Base-by-base conservation (phyloP, 805 yeast genomes). In the Barnettozyma populi region DNA sequence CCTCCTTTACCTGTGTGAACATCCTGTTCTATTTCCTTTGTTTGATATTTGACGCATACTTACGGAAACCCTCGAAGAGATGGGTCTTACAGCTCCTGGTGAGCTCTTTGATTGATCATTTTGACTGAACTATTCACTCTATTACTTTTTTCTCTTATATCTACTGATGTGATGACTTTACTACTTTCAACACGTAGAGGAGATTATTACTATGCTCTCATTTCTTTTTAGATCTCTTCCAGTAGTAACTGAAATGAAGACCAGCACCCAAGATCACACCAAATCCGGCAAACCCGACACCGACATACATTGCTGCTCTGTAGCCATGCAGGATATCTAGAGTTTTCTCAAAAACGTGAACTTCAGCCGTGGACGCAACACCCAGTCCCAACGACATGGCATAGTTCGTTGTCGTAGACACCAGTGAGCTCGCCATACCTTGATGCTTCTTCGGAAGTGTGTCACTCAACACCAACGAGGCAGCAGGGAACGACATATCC, bases 401-500 rank as follows among this genome's bases (percentile, higher is more conserved):
- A 60, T 86, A 86, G 61, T 82, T 86, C 11, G 82, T 79, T 55
- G 82, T 79, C 0, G 94, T 84, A 19, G 82, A 73, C 5, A 84
- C 82, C 43, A 86, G 66, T 0, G 89, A 82, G 0, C 89, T 90
- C 0, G 90, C 90, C 74, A 83, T 78, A 8, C 92, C 94, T 64
- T 86, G 94, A 54, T 81, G 79, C 49, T 74, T 69, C 42, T 70
- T 62, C 0, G 90, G 90, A 34, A 85, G 67, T 41, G 67, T 68
- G 50, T 80, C 80, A 7, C 84, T 75, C 37, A 85, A 62, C 13
- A 82, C 73, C 43, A 85, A 71, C 0, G 89, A 78, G 0, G 86
- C 81, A 1, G 90, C 82, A 0, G 94, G 92, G 62, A 84, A 86
- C 24, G 86, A 79, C 61, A 82, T 67, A 61, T 86, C 92, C 90